These are phyloP conservation scores for Triadica sebifera DNA, from an alignment of 345 rosid genomes.

Conservation along the genomic window DNA sequence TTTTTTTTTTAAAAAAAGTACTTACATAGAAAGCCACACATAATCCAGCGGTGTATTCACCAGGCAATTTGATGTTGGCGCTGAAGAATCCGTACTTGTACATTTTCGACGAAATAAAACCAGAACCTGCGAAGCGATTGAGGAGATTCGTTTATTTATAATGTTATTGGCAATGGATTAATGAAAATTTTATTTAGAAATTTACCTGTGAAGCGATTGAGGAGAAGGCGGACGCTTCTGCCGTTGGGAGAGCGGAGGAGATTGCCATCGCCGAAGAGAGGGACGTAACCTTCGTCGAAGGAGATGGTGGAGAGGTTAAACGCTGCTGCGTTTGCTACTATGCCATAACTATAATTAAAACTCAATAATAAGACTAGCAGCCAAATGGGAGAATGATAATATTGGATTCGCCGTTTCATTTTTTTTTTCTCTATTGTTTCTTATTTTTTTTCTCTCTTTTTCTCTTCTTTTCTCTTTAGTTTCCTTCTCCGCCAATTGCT, in stretches of 20 bases:
- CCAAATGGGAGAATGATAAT: too few relatives aligned
- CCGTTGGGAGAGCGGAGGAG: constrained; percentile 76
- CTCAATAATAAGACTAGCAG: neutral
- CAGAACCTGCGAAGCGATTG: constrained; percentile 52
- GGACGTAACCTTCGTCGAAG: constrained; percentile 75
- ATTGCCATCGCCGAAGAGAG: constrained; percentile 81
- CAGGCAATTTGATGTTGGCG: constrained; percentile 82
- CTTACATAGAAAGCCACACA: constrained; percentile 86
- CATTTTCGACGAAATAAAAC: constrained; percentile 81
- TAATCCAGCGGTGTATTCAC: constrained; percentile 79
- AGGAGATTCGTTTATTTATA: too few relatives aligned
- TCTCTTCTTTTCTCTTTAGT: neutral
- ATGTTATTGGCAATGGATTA: too few relatives aligned
- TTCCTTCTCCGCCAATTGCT: neutral
- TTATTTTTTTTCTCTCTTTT: neutral
- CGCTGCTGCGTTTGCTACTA: constrained; percentile 10
- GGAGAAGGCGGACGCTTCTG: constrained; percentile 78
- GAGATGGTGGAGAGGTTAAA: constrained; percentile 56
- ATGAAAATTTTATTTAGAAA: neutral
- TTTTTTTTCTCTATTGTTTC: neutral
- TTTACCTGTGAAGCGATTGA: constrained; percentile 71
- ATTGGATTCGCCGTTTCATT: too few relatives aligned
- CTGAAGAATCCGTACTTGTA: constrained; percentile 82
- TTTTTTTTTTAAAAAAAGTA: too few relatives aligned
- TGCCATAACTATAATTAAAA: neutral